phyloP scores from a whole-genome alignment of 257 asterid genomes.

The Solanum acaule region DNA sequence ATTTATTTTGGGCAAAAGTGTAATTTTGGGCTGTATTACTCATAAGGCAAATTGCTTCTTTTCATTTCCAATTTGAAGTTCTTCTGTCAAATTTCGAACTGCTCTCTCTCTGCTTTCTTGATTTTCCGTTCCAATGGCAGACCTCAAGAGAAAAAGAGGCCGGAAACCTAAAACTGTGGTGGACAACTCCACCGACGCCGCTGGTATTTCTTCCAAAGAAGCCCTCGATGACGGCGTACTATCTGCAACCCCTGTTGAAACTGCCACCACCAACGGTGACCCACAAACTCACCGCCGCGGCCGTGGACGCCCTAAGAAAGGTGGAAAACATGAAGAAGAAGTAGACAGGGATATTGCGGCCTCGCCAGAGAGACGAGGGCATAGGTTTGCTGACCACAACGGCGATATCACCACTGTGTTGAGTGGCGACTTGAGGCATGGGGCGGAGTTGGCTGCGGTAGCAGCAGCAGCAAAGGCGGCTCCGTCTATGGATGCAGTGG shows the following conservation, averaged over 20 bases:
- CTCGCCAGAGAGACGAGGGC: conserved; percentile 4
- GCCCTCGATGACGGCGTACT: neutral
- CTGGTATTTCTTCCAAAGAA: neutral
- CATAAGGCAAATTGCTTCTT: neutral
- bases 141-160: conserved; percentile 13
- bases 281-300: neutral
- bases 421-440: conserved; percentile 4
- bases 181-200: neutral
- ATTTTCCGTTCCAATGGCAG: neutral
- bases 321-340: neutral
- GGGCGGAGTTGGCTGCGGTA: neutral
- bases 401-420: neutral
- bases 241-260: neutral
- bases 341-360: neutral
- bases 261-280: neutral
- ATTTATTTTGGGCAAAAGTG: too few relatives aligned
- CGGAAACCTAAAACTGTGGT: conserved; percentile 12
- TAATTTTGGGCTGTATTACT: neutral
- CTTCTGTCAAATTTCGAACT: neutral
- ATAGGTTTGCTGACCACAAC: neutral
- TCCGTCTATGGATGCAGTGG: conserved; percentile 17
- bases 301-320: conserved; percentile 2
- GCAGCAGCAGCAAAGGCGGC: neutral
- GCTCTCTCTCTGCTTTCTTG: neutral
- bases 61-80: neutral